These are phyloP conservation scores for Metschnikowia similis DNA, from an alignment of 805 yeast species.

Conservation along the genomic window DNA sequence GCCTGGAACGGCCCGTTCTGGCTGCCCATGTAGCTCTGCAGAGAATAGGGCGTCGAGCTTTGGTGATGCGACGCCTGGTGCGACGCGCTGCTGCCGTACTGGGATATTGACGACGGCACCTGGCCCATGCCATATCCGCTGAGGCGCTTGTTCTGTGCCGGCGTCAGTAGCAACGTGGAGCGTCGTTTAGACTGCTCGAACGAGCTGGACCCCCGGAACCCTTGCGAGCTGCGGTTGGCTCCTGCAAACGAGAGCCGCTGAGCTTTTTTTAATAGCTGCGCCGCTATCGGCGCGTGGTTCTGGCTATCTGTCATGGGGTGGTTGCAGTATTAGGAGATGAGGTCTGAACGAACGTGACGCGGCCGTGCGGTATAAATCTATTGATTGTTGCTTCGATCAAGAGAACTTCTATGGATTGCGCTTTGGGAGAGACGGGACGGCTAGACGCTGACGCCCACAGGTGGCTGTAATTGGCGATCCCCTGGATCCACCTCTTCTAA, in stretches of 20 bases:
- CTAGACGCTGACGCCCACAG: too few species aligned
- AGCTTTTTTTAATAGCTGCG: conserved; percentile 11
- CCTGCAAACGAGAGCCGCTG: conserved; percentile 19
- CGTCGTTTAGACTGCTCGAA: conserved; percentile 23
- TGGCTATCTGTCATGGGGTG: conserved; percentile 9
- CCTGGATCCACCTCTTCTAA: too few species aligned
- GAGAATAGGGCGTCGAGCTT: conserved; percentile 8
- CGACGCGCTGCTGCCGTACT: conserved; percentile 1
- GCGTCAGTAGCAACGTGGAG: conserved; percentile 29
- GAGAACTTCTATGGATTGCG: too few species aligned
- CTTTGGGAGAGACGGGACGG: background rate
- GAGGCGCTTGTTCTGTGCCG: conserved; percentile 27
- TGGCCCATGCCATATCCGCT: conserved; percentile 7
- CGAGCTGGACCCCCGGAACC: conserved; percentile 17
- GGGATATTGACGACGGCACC: background rate
- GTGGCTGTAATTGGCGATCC: too few species aligned
- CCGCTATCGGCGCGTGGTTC: conserved; percentile 13
- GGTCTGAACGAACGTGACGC: too few species aligned
- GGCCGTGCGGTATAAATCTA: too few species aligned
- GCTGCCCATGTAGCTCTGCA: conserved; percentile 4
- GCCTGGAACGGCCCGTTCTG: background rate
- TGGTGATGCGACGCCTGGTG: background rate
- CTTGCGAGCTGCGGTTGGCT: conserved; percentile 16
- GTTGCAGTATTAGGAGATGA: too few species aligned
- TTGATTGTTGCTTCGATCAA: too few species aligned